Evolutionary conservation across 2,329 filamentous ascomycete species (phyloP), one percentile per base, ranked within the genome.

Genomic region (Tolypocladium ophioglossoides): DNA sequence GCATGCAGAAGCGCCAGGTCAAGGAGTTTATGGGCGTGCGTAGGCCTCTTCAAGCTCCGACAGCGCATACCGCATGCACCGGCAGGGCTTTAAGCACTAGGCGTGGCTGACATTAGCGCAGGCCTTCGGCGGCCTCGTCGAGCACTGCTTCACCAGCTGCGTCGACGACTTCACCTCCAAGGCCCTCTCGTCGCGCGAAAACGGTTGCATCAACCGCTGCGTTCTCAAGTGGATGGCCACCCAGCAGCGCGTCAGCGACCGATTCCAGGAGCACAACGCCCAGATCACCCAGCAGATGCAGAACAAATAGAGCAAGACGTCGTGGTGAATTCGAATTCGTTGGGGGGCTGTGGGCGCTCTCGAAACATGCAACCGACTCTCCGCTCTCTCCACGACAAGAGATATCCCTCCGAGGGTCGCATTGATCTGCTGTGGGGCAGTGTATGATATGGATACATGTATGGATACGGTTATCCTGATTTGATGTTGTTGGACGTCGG

Each of bases 91-190:
- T 18, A 0, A 18, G 27, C 6, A 8, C 16, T 20, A 2, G 8
- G 3, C 51, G 14, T 37, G 6, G 32, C 55, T 53, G 49, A 51
- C 24, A 54, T 10, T 34, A 22, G n/a, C n/a, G 2, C 47, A 70
- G 70, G 70, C 70, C 30, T 73, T 70, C 53, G 67, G 67, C 53
- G 65, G 67, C 55, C 63, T 69, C 38, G 87, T 91, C 65, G 86
- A 90, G 72, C 82, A 86, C 75, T 99, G 94, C 83, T 99, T 99
- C 81, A 86, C 89, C 70, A 87, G 94, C 74, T 99, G 94, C 79
- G 84, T 99, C 74, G 92, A 91, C 74, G 91, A 97, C 79, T 99
- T 99, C 82, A 95, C 91, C 67, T 95, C 91, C 76, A 97, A 97
- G 78, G 89, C 90, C 50, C 83, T 99, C 61, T 86, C 88, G 59